phyloP scores from a whole-genome alignment of 1,284 basidiomycete species.

The Flammula alnicola region DNA sequence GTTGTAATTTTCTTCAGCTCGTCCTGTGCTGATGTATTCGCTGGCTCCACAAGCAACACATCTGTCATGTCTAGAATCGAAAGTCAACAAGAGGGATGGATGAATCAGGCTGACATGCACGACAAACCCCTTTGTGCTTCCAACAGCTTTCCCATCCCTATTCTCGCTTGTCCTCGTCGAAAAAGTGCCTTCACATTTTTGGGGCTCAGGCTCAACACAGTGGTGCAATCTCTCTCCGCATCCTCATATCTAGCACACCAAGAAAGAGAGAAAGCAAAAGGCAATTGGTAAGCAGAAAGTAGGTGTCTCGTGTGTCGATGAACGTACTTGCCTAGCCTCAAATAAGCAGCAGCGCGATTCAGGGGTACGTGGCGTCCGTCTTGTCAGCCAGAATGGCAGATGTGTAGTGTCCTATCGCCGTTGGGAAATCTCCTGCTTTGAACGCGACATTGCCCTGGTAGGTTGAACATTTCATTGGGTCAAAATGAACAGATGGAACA shows the following conservation, averaged over 20 bases:
- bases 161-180: conserved; percentile 70
- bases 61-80: conserved; percentile 59
- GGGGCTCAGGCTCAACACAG: conserved; percentile 53
- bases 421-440: conserved; percentile 47
- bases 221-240: conserved; percentile 74
- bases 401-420: conserved; percentile 68
- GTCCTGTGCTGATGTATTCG: conserved; percentile 58
- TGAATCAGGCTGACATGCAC: conserved; percentile 2
- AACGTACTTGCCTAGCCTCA: conserved; percentile 85
- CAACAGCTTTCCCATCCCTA: conserved; percentile 50
- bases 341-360: conserved; percentile 82
- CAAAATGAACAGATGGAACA: not conserved
- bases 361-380: conserved; percentile 70
- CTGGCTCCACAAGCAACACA: conserved; percentile 59
- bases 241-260: conserved; percentile 60
- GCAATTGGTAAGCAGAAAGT: conserved; percentile 5
- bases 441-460: conserved; percentile 55
- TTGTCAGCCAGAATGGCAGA: conserved; percentile 70
- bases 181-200: conserved; percentile 75
- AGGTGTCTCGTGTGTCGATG: not conserved
- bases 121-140: conserved; percentile 62
- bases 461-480: too few relatives aligned
- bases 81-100: not conserved
- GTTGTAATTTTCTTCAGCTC: conserved; percentile 56
- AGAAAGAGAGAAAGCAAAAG: conserved; percentile 26